Evolutionary conservation across 306 rosid species (phyloP), one percentile per base, ranked within the genome.

Genomic region (Cicer chorassanicum): DNA sequence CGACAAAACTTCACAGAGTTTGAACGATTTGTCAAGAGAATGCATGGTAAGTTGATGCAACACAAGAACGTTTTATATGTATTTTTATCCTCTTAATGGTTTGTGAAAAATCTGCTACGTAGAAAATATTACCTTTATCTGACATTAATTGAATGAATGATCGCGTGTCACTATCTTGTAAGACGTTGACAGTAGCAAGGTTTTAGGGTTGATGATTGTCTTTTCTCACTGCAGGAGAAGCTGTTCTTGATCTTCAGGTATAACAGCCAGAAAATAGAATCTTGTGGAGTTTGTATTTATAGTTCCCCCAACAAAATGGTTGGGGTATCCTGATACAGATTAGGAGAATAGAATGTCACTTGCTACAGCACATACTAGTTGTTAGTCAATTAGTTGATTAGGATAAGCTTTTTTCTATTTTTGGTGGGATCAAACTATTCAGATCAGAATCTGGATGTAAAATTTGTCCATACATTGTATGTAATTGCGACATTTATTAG

Each of bases 21-120:
- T 56, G 97, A 91, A 69, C 87, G 88, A 71, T 92, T 94, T 84
- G 88, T 92, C 76, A 90, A 87, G 92, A 90, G 90, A 86, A 94
- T 94, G 99, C 99, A 92, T 6, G 99, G 99, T 94, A 86, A 74
- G 82, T 57, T 63, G 59, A 70, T 18, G 48, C 65, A 15, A 6
- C 43, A 46, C 65, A 15, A 6, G 49, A 46, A 49, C 78, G 14
- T 43, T 63, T 18, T 54, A 44, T 11, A 14, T 73, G 18, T 42
- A 21, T 59, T 38, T 66, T 18, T 42, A 39, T 40, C 43, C 68
- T 41, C 36, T 44, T 53, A 6, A 8, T 72, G 64, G 12, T 42
- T 39, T 49, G 45, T 14, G 68, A 70, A 78, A 65, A 65, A 56
- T 57, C 1, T 6, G 42, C n/a, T 59, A 6, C 21, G 29, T 13